Percentiles rank a stretch among this genome's conserved stretches.
phyloP scores from a whole-genome alignment of 371 early-diverging fungal species.

The Batkoa obscura region DNA sequence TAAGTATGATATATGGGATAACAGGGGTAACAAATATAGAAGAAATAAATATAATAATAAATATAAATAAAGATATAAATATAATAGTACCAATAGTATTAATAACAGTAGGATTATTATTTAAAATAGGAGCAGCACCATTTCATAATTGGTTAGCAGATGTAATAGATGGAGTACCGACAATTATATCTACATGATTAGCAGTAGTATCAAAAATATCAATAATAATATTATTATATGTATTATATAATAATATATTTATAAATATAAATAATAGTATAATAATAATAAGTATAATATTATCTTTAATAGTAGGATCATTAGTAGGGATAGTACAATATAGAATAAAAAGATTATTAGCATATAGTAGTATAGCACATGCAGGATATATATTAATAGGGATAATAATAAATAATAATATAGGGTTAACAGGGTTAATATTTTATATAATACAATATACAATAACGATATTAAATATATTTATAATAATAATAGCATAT shows the following conservation, averaged over 20 bases:
- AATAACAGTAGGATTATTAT: conserved; percentile 5
- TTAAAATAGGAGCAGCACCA: conserved; percentile 5
- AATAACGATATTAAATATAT: conserved; percentile 18
- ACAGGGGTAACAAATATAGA: conserved; percentile 19
- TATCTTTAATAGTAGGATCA: conserved; percentile 12
- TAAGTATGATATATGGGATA: conserved; percentile 15
- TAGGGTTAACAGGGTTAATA: conserved; percentile 13
- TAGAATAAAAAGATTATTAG: conserved; percentile 26
- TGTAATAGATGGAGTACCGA: conserved; percentile 11
- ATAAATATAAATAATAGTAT: conserved; percentile 9
- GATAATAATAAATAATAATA: conserved; percentile 11
- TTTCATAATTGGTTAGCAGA: conserved; percentile 7
- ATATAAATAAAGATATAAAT: not conserved
- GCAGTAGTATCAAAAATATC: conserved; percentile 11
- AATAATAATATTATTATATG: conserved; percentile 7
- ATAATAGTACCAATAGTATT: not conserved
- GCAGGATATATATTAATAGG: conserved; percentile 8
- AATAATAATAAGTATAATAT: conserved; percentile 13
- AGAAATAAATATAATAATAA: conserved; percentile 4
- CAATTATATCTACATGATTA: conserved; percentile 9
- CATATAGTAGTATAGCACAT: conserved; percentile 20
- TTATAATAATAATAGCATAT: conserved; percentile 18
- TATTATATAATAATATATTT: conserved; percentile 6
- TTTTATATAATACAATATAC: conserved; percentile 20
- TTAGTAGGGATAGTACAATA: conserved; percentile 8